Conservation (phyloP, 1,284 basidiomycete species). For the Neolentinus lepideus region DNA sequence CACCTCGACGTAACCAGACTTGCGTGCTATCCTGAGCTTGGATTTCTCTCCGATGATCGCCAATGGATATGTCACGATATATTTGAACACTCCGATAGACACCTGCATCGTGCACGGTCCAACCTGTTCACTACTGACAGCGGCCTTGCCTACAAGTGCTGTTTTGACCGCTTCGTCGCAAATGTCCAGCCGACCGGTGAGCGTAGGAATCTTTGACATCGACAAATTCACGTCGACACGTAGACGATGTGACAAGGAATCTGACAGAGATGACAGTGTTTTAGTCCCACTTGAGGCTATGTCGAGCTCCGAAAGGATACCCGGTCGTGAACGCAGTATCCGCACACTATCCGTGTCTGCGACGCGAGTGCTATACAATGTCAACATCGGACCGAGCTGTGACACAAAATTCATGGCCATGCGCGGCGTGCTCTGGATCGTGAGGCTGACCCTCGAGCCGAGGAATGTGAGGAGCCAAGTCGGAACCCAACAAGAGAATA, state of each 20-base stretch:
- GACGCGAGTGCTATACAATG: background rate
- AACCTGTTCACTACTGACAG: background rate
- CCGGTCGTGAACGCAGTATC: background rate
- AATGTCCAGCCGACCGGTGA: background rate
- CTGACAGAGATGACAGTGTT: background rate
- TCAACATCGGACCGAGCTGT: background rate
- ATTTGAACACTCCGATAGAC: background rate
- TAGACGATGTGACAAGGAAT: background rate
- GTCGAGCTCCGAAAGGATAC: background rate
- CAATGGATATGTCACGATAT: background rate
- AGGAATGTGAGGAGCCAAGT: background rate
- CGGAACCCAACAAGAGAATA: background rate
- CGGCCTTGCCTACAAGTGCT: background rate
- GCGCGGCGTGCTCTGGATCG: background rate
- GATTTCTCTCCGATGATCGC: background rate
- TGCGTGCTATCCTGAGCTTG: background rate
- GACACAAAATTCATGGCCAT: background rate
- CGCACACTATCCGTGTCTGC: background rate
- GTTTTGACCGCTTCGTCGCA: background rate
- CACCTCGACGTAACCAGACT: conserved; percentile 3
- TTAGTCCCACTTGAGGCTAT: too few species aligned
- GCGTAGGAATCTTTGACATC: background rate
- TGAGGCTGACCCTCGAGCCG: background rate
- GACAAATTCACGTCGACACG: background rate
- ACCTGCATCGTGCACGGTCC: conserved; percentile 1